Evolutionary conservation across 768 basidiomycete species (phyloP), one percentile per base, ranked within the genome.

Genomic region (Lenzites betulinus): DNA sequence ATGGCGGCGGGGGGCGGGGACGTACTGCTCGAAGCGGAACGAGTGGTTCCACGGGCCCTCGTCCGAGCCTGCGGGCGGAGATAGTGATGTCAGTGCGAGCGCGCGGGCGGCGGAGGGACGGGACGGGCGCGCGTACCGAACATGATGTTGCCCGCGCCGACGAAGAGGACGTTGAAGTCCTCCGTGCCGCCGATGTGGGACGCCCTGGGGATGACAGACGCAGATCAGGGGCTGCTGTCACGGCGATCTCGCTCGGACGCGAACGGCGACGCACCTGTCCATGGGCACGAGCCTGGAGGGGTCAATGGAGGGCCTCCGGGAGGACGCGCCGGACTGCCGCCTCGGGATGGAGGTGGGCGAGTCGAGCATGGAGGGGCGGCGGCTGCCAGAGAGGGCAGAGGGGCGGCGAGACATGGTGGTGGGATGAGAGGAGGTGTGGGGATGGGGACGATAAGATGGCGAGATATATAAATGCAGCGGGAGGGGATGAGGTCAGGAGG

Each of bases 61-160:
- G 43, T 87, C 85, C 51, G 90, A 93, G 59, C 92, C 92, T 93
- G 72, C 25, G 47, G 6, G 30, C 11, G 11, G 30, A 46, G 36
- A 36, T 35, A 16, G 28, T 12, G 22, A 26, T 52, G 57, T 53
- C 44, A 54, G 23, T 51, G 46, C 7, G 23, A 2, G 30, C 30
- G 30, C 30, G 30, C 30, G 30, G 4, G 30, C 30, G 4, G 30
- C 30, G 4, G 30, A 11, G 30, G 11, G 30, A 33, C 6, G 30
- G 30, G 30, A 33, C 11, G 30, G 20, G 7, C 38, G 11, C n/a
- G 48, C 76, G 57, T 54, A 86, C 95, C 95, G 71, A 98, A 98
- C 94, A 97, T 97, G 78, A 98, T 95, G 77, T 97, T 96, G 16
- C 95, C 95, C 26, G 95, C 95, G 51, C 95, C 95, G 66, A 98